Percentiles rank a stretch among this genome's conserved stretches.
phyloP scores from a whole-genome alignment of 306 rosid genomes.

The Echinosophora koreensis region DNA sequence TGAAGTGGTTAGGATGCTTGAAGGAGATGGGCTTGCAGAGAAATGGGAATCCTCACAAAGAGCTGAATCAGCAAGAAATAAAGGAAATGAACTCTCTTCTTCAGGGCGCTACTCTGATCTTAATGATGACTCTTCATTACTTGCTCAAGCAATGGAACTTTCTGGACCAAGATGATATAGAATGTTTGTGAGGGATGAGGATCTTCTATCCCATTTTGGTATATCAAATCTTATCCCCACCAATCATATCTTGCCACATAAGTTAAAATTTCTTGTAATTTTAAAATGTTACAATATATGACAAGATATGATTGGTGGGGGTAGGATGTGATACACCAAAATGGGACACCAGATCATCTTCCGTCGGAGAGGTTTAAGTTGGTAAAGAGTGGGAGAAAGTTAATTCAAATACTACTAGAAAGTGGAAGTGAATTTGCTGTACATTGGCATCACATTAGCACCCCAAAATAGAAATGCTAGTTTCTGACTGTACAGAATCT shows the following conservation, averaged over 20 bases:
- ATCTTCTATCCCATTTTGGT: too few relatives aligned
- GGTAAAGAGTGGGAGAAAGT: slow-evolving; percentile 29
- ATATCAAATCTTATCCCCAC: too few relatives aligned
- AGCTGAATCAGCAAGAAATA: slow-evolving; percentile 79
- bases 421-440: slow-evolving; percentile 53
- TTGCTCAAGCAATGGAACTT: slow-evolving; percentile 98
- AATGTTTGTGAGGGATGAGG: neutral
- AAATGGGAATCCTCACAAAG: slow-evolving; percentile 97
- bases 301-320: too few relatives aligned
- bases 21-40: slow-evolving; percentile 98
- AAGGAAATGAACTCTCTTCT: slow-evolving; percentile 81
- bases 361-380: neutral
- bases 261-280: too few relatives aligned
- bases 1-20: slow-evolving; percentile 96
- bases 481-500: slow-evolving; percentile 62
- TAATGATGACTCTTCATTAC: slow-evolving; percentile 95
- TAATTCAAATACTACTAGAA: slow-evolving; percentile 32
- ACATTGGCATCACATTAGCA: slow-evolving; percentile 55
- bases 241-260: too few relatives aligned
- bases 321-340: too few relatives aligned
- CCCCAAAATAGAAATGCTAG: slow-evolving; percentile 43
- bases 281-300: too few relatives aligned
- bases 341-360: too few relatives aligned
- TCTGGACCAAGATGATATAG: slow-evolving; percentile 87
- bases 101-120: slow-evolving; percentile 94